phyloP scores from a whole-genome alignment of 768 basidiomycete genomes.

The Leccinum broughii region DNA sequence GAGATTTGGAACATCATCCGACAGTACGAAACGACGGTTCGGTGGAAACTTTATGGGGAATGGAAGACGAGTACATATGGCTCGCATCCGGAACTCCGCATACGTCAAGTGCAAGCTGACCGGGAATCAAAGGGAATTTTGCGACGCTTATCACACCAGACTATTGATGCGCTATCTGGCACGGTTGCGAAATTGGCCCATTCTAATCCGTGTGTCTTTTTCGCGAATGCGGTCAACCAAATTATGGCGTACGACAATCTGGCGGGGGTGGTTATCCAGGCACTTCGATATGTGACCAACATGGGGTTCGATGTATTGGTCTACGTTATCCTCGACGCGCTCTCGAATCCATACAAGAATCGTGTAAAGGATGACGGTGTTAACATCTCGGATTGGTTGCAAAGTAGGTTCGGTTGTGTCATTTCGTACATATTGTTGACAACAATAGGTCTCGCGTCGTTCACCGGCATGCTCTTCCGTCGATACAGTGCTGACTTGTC shows the following conservation, averaged over 20 bases:
- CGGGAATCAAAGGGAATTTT: slow-evolving; percentile 88
- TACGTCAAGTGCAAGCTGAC: slow-evolving; percentile 81
- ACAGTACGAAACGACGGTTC: slow-evolving; percentile 71
- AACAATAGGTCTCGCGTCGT: slow-evolving; percentile 78
- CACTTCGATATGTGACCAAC: slow-evolving; percentile 82
- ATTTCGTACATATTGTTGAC: slow-evolving; percentile 20
- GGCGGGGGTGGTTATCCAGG: slow-evolving; percentile 86
- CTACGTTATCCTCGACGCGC: slow-evolving; percentile 82
- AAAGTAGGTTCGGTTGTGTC: slow-evolving; percentile 60
- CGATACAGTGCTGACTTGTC: slow-evolving; percentile 83
- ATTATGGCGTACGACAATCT: slow-evolving; percentile 97
- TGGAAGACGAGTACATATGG: slow-evolving; percentile 79
- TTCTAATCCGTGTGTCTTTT: slow-evolving; percentile 91
- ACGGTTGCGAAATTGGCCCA: slow-evolving; percentile 92
- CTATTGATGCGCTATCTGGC: slow-evolving; percentile 81
- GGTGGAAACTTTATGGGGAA: slow-evolving; percentile 94
- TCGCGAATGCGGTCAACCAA: slow-evolving; percentile 86
- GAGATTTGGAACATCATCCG: slow-evolving; percentile 92
- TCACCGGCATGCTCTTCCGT: slow-evolving; percentile 89
- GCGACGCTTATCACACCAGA: slow-evolving; percentile 81
- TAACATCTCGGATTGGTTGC: slow-evolving; percentile 87
- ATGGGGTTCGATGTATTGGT: slow-evolving; percentile 95
- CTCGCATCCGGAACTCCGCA: slow-evolving; percentile 74
- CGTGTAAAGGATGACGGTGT: slow-evolving; percentile 92
- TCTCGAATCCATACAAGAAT: slow-evolving; percentile 79